Percentiles rank a stretch among this genome's conserved stretches.
These are phyloP conservation scores for Pinus tabuliformis DNA, from an alignment of 75 land plant genomes.

Conservation along the genomic window DNA sequence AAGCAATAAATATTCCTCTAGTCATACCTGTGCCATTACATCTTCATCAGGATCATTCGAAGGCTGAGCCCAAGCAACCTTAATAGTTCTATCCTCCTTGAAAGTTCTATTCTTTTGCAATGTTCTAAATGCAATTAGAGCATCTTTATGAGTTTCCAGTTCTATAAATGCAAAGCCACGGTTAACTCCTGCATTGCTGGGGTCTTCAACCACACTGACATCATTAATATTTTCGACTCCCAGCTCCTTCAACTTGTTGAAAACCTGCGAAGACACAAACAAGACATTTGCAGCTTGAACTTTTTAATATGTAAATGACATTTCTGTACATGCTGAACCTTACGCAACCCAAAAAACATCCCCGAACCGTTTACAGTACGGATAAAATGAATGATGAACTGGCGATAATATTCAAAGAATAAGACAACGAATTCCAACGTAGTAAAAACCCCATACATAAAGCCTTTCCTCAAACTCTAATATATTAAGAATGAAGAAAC, in stretches of 20 bases:
- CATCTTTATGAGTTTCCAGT: slow-evolving; percentile 38
- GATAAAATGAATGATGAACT: background rate
- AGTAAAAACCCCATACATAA: background rate
- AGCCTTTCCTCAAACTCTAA: background rate
- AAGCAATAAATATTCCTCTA: background rate
- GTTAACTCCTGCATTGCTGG: slow-evolving; percentile 24
- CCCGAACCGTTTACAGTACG: background rate
- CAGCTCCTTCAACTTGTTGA: slow-evolving; percentile 31
- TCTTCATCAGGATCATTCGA: slow-evolving; percentile 55
- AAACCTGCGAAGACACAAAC: slow-evolving; percentile 18
- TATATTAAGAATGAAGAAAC: background rate
- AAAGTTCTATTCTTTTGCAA: slow-evolving; percentile 39
- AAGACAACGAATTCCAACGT: background rate
- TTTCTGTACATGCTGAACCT: background rate
- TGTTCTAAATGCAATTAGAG: slow-evolving; percentile 29
- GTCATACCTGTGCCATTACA: slow-evolving; percentile 37
- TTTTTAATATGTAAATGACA: background rate
- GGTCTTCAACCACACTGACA: slow-evolving; percentile 34
- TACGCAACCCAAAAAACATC: background rate
- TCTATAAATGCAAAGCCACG: slow-evolving; percentile 56
- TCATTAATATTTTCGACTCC: slow-evolving; percentile 48
- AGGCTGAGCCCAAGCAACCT: slow-evolving; percentile 60
- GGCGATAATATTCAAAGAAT: background rate
- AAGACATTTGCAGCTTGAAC: too few relatives aligned
- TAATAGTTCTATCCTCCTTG: slow-evolving; percentile 40